Evolutionary conservation across 495 filamentous ascomycete genomes (phyloP).

Genomic region (Aspergillus mulundensis): DNA sequence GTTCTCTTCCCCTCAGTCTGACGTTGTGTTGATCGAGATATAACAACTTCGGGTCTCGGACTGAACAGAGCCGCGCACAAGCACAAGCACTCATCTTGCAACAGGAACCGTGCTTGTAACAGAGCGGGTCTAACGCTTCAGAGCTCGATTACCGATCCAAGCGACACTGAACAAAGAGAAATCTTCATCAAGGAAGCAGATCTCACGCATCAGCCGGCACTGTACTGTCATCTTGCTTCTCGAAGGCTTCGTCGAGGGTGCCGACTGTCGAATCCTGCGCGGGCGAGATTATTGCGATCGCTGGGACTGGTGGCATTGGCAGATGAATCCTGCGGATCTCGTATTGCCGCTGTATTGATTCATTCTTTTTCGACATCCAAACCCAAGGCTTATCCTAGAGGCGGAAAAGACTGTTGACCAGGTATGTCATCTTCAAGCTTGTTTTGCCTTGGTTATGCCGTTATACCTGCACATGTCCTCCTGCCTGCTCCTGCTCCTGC

Average conservation of each 20-base stretch:
- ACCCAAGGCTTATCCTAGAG: neutral
- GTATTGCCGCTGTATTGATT: conserved; percentile 18
- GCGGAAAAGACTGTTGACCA: conserved; percentile 6
- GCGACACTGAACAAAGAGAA: neutral
- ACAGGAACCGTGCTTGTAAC: conserved; percentile 16
- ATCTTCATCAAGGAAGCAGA: neutral
- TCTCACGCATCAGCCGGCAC: neutral
- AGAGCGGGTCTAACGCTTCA: conserved; percentile 15
- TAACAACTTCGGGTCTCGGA: neutral
- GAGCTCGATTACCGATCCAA: conserved; percentile 8
- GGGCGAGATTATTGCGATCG: conserved; percentile 4
- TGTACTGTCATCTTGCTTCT: conserved; percentile 14
- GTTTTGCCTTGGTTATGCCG: neutral
- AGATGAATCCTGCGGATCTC: conserved; percentile 19
- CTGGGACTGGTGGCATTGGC: conserved; percentile 9
- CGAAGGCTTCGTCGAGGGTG: conserved; percentile 15
- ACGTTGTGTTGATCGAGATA: neutral
- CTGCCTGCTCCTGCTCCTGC: neutral
- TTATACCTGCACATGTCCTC: conserved; percentile 1
- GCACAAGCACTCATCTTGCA: neutral
- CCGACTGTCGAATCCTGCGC: neutral
- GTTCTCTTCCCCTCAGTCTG: neutral
- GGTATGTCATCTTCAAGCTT: conserved; percentile 16
- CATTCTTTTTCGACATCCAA: neutral
- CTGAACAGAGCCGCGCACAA: neutral